Evolutionary conservation across 2,329 filamentous ascomycete species (phyloP), one percentile per base, ranked within the genome.

Genomic region (Ophiostoma novo-ulmi): DNA sequence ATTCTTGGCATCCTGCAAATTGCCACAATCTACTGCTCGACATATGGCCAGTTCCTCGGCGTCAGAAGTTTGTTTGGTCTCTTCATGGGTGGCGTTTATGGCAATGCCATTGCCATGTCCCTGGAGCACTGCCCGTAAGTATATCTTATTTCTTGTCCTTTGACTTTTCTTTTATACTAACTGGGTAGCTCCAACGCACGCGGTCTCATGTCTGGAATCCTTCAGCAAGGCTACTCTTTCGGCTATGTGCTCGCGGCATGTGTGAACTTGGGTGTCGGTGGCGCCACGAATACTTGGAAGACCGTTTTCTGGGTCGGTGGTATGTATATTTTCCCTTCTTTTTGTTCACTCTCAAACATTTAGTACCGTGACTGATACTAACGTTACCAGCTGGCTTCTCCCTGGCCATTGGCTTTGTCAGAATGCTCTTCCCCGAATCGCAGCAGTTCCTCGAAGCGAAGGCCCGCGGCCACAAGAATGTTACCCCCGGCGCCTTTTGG

Each of bases 231-330:
- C 80, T 92, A 83, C 81, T 90, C 80, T 1, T 83, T 86, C 69
- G 85, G 91, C 14, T 94, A 93, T 77, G 83, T 91, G 1, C 80
- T 87, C 13, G 83, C 83, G 1, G 80, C 85, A 0, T 85, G 86
- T 17, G 88, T 91, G 74, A 80, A 86, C 13, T 82, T 88, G 10
- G 58, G 58, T 8, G 92, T 84, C 5, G 84, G 95, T 7, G 87
- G 68, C 82, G 91, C 78, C 95, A 92, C 0, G 94, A 92, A 0
- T 79, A 87, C 0, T 89, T 96, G 77, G 88, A 85, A 93, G 8
- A 92, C 93, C 0, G 82, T 97, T 0, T 97, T 89, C 82, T 97
- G 93, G 93, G 97, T 97, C 78, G 93, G 89, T 14, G 92, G 58
- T 63, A 63, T 6, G 58, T 63, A 31, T 13, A 2, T 20, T 20